These are phyloP conservation scores for Aechmea fasciata DNA, from an alignment of 176 grass and related monocot species.

Conservation along the genomic window DNA sequence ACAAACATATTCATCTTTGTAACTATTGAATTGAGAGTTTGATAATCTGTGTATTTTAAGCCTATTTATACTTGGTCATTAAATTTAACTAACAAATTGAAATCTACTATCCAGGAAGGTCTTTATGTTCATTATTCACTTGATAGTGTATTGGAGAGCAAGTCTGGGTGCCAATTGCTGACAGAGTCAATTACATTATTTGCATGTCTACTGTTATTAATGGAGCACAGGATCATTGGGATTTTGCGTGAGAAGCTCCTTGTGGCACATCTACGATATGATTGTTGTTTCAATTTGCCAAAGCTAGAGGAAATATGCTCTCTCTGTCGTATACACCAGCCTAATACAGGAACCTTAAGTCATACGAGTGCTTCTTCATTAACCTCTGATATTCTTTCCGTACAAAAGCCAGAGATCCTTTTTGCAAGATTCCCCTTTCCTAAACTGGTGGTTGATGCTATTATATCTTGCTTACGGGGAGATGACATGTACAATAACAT, in stretches of 20 bases:
- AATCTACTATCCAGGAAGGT: slow-evolving; percentile 46
- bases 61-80: neutral
- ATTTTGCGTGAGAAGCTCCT: slow-evolving; percentile 58
- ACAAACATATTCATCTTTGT: neutral
- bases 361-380: slow-evolving; percentile 3
- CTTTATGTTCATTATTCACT: slow-evolving; percentile 44
- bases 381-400: slow-evolving; percentile 22
- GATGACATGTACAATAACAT: slow-evolving; percentile 42
- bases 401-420: slow-evolving; percentile 47
- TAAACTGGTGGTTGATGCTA: slow-evolving; percentile 36
- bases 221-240: slow-evolving; percentile 47
- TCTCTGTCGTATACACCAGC: slow-evolving; percentile 35
- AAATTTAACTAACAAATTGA: neutral
- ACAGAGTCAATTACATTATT: slow-evolving; percentile 52
- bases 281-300: slow-evolving; percentile 34
- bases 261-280: slow-evolving; percentile 38
- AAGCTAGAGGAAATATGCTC: slow-evolving; percentile 46
- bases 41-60: neutral
- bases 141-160: slow-evolving; percentile 51
- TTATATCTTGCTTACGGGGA: slow-evolving; percentile 41
- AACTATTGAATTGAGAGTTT: neutral
- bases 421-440: slow-evolving; percentile 66
- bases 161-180: slow-evolving; percentile 33
- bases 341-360: slow-evolving; percentile 2
- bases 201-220: slow-evolving; percentile 47